These are phyloP conservation scores for Musa acuminata DNA, from an alignment of 176 grass and related monocot species.

Conservation along the genomic window DNA sequence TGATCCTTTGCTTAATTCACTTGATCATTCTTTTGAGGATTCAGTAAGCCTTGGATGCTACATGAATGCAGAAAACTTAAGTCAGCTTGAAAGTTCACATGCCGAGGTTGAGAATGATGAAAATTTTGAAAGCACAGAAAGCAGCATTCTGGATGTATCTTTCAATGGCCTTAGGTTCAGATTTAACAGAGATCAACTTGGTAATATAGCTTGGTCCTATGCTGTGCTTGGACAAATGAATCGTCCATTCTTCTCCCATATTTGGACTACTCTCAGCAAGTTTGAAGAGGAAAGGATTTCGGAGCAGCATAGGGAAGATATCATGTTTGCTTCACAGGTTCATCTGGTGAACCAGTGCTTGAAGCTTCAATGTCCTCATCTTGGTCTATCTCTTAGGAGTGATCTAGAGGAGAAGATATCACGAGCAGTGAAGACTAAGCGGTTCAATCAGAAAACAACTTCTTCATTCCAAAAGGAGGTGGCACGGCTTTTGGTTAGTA, in stretches of 20 bases:
- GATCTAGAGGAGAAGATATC: constrained; percentile 77
- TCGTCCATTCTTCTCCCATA: constrained; percentile 54
- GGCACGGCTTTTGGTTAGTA: constrained; percentile 57
- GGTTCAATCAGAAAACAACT: constrained; percentile 78
- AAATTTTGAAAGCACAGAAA: constrained; percentile 1
- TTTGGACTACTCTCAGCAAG: constrained; percentile 54
- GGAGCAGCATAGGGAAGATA: constrained; percentile 75
- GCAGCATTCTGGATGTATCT: neutral
- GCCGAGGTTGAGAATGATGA: constrained; percentile 20
- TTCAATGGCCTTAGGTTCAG: constrained; percentile 20
- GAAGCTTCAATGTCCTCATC: constrained; percentile 60
- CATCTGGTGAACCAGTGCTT: constrained; percentile 83
- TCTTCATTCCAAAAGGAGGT: constrained; percentile 93
- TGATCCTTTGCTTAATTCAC: constrained; percentile 37
- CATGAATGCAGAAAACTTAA: constrained; percentile 17
- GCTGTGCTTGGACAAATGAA: constrained; percentile 69
- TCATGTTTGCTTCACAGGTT: constrained; percentile 93
- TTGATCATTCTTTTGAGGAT: constrained; percentile 50
- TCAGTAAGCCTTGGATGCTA: constrained; percentile 14
- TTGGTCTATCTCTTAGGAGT: constrained; percentile 46
- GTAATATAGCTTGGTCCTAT: constrained; percentile 88
- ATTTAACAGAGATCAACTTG: constrained; percentile 73
- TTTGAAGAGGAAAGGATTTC: constrained; percentile 53
- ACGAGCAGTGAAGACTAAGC: constrained; percentile 55
- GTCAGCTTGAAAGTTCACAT: neutral